Evolutionary conservation across 768 basidiomycete genomes (phyloP), one percentile per base, ranked within the genome.

Genomic region (Kwoniella europaea): DNA sequence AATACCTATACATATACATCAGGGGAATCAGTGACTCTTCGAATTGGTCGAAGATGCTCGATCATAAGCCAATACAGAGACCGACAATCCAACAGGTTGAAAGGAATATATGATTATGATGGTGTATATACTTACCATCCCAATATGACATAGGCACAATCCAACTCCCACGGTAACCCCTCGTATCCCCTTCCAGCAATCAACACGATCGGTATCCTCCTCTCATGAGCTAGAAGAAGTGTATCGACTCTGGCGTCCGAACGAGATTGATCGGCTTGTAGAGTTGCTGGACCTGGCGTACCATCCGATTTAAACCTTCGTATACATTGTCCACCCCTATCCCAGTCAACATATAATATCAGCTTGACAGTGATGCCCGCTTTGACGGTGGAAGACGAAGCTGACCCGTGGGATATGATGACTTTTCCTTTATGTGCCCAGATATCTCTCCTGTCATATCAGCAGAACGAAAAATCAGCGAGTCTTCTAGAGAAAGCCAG

Each of bases 391-490:
- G 35, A 35, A 7, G 35, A 35, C 35, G 35, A 35, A 50, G 54
- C 74, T 64, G 41, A 74, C 78, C 76, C 79, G 65, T 81, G 79
- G n/a, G 79, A 81, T 52, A 81, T 77, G 62, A 81, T 68, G 1
- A 81, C 72, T 57, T 59, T 56, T 0, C 78, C 79, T 29, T 79
- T 61, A 50, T 69, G 53, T 3, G 78, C 79, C 78, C 79, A 81
- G 9, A 72, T 66, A 65, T 81, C 79, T 22, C 78, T 67, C 22
- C 78, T 79, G 54, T 35, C 22, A 1, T 52, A 44, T 67, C 56
- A 62, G 60, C 41, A 15, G 41, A 18, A 50, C 3, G 3, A 15
- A 6, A 62, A 18, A 35, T 63, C 62, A 65, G 63, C 18, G 18
- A 65, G 46, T 29, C 24, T 6, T 18, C 68, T 20, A 15, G 54